phyloP scores from a whole-genome alignment of 1,139 yeast species.

The Debaryomyces subglobosus region DNA sequence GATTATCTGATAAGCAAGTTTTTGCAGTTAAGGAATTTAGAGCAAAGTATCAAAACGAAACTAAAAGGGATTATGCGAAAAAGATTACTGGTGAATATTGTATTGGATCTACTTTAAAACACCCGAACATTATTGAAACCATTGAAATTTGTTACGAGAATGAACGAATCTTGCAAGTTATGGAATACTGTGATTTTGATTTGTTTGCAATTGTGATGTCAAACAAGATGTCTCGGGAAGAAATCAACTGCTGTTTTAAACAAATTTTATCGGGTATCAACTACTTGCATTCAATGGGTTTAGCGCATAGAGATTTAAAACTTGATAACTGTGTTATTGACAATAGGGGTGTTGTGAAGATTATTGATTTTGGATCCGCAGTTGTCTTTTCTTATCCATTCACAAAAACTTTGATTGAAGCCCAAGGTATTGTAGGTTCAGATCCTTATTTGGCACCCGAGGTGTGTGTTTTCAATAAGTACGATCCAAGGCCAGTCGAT shows the following conservation, averaged over 20 bases:
- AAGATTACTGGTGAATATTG: constrained; percentile 96
- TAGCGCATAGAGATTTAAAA: constrained; percentile 91
- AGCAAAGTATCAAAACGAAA: constrained; percentile 72
- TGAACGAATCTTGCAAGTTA: constrained; percentile 83
- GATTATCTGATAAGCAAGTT: constrained; percentile 67
- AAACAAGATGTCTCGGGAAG: constrained; percentile 84
- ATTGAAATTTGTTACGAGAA: constrained; percentile 90
- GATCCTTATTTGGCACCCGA: constrained; percentile 97
- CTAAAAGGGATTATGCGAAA: constrained; percentile 85
- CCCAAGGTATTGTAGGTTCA: constrained; percentile 91
- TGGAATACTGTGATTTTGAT: constrained; percentile 95
- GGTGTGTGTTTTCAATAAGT: constrained; percentile 77
- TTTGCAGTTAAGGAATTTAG: constrained; percentile 95
- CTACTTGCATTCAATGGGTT: constrained; percentile 83
- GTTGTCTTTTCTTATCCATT: constrained; percentile 93
- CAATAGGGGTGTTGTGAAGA: constrained; percentile 79
- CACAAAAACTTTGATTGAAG: constrained; percentile 74
- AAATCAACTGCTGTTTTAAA: constrained; percentile 87
- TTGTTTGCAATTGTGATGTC: constrained; percentile 95
- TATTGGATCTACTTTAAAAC: constrained; percentile 93
- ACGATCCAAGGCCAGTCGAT: constrained; percentile 93
- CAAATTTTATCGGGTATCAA: constrained; percentile 82
- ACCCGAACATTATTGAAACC: constrained; percentile 90
- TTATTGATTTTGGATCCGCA: constrained; percentile 94
- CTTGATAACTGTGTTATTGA: constrained; percentile 93